Evolutionary conservation across 495 filamentous ascomycete genomes (phyloP).

Genomic region (Neurospora sp.): DNA sequence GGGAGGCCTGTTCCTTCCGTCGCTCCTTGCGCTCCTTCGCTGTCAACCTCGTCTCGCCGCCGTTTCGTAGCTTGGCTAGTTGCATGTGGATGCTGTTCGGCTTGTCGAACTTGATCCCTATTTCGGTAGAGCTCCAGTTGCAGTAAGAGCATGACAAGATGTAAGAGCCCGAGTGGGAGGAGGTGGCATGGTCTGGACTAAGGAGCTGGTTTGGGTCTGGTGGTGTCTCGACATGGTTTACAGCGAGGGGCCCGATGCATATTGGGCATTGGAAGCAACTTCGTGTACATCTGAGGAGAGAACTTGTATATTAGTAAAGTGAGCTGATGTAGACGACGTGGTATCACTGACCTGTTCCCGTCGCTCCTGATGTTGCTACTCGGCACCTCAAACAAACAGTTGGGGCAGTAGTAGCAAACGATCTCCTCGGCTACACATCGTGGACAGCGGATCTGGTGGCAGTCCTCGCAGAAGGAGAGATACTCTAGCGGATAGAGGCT

Average conservation of each 20-base stretch:
- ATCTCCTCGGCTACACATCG: constrained; percentile 88
- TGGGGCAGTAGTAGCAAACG: constrained; percentile 90
- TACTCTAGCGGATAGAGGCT: constrained; percentile 90
- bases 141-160: constrained; percentile 82
- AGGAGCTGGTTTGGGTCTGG: constrained; percentile 34
- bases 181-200: constrained; percentile 23
- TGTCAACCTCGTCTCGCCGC: constrained; percentile 30
- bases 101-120: constrained; percentile 84
- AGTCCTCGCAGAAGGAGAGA: constrained; percentile 92
- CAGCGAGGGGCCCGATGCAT: constrained; percentile 71
- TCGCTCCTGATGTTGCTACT: constrained; percentile 83
- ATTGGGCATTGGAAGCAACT: constrained; percentile 92
- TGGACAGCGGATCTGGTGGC: constrained; percentile 87
- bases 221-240: constrained; percentile 53
- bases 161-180: constrained; percentile 49
- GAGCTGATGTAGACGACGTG: not conserved
- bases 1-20: constrained; percentile 27
- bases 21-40: constrained; percentile 35
- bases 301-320: not conserved
- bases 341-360: constrained; percentile 68
- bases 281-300: constrained; percentile 66
- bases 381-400: constrained; percentile 88
- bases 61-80: constrained; percentile 52
- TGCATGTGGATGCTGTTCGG: constrained; percentile 76
- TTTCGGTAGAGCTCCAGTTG: constrained; percentile 81